Base-by-base conservation (phyloP, 1,284 basidiomycete species). In the Austroboletus niveus region DNA sequence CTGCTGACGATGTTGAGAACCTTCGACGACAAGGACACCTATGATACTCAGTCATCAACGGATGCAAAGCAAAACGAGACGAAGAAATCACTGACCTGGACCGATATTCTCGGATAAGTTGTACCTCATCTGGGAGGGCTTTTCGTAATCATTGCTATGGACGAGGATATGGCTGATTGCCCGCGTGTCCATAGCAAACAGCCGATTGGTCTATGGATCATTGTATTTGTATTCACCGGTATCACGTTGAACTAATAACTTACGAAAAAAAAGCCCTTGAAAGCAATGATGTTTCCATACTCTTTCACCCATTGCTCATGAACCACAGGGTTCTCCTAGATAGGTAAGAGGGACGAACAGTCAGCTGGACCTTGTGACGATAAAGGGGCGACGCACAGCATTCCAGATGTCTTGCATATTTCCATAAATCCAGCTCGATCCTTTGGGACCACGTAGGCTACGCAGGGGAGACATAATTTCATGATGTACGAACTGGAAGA, bases 241-340 rank as follows among this genome's bases (percentile, higher is more conserved):
- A 41, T 20, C 6, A 8, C 9, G 14, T 17, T 17, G 17, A 32
- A 17, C 1, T 14, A 36, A 27, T 11, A n/a, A 58, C 76, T 48
- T 53, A 84, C 84, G 31, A 71, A 70, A 30, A 84, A 68, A 2
- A 80, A 58, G 1, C 69, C 69, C 48, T 72, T 72, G 51, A 76
- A 81, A 50, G 64, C 74, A 45, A 85, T 58, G 0, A 76, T 80
- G 6, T 56, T 63, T 0, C 86, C 85, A 55, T 84, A 84, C 53
- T 80, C 57, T 39, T 70, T 59, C 0, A 74, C 63, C 85, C 86
- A 89, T 60, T 54, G 40, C 31, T 83, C 77, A 29, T 79, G 74
- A 27, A 77, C 47, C 5, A 32, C 22, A 1, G 48, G 56, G 54
- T 69, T 70, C 48, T 75, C 71, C 74, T 75, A 45, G 29, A 27